phyloP scores from a whole-genome alignment of 2,329 filamentous ascomycete species.

The Colletotrichum sansevieriae region DNA sequence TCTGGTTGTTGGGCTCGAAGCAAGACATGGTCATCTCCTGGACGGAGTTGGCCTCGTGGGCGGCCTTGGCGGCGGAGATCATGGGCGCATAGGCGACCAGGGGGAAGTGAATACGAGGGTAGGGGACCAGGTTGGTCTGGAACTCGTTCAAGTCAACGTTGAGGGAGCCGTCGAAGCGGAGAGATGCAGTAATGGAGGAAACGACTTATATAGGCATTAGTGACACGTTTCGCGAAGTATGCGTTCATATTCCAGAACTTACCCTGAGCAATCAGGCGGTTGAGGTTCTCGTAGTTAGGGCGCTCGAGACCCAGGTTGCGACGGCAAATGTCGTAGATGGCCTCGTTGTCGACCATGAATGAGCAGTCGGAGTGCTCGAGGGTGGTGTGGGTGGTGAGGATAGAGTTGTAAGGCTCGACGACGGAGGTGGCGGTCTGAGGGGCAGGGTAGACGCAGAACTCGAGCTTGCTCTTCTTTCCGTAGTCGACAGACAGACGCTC shows the following conservation, averaged over 20 bases:
- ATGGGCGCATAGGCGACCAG: constrained; percentile 96
- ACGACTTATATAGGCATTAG: constrained; percentile 74
- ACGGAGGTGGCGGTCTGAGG: constrained; percentile 97
- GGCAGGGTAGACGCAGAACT: constrained; percentile 99
- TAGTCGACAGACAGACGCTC: constrained; percentile 99
- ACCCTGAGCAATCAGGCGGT: constrained; percentile 98
- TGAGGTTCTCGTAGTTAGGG: constrained; percentile 98
- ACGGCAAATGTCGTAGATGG: constrained; percentile 99
- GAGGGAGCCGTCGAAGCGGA: constrained; percentile 97
- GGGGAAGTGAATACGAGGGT: constrained; percentile 99
- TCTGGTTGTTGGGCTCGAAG: constrained; percentile 99
- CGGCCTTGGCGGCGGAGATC: constrained; percentile 93
- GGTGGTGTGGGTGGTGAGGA: constrained; percentile 98
- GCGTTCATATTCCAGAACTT: constrained; percentile 44
- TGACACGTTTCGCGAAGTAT: constrained; percentile 27
- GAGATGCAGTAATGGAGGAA: constrained; percentile 97
- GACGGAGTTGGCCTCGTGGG: constrained; percentile 97
- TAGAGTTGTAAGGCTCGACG: constrained; percentile 99
- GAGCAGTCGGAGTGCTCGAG: constrained; percentile 99
- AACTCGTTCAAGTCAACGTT: constrained; percentile 99
- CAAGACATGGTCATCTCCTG: constrained; percentile 99
- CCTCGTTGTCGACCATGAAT: constrained; percentile 99
- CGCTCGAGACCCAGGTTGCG: constrained; percentile 97
- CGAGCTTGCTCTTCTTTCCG: constrained; percentile 99
- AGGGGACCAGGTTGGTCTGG: constrained; percentile 99